Evolutionary conservation across 768 basidiomycete species (phyloP), one percentile per base, ranked within the genome.

Genomic region (Trametes sanguinea): DNA sequence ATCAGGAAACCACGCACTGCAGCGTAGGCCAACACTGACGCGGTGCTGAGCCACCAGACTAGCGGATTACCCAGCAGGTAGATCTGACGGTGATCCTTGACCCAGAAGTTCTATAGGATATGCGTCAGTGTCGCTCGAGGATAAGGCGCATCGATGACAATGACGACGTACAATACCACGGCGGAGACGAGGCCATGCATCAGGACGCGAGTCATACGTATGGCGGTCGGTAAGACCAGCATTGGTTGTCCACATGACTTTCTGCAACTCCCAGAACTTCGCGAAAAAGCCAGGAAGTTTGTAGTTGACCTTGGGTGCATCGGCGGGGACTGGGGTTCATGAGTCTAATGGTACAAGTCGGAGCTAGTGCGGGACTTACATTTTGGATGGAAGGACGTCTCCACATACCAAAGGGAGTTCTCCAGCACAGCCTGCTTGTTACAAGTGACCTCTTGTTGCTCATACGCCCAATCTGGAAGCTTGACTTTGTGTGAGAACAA

Each of bases 371-470:
- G 22, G 44, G 6, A 83, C 92, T 69, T 72, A 95, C 90, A 73
- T 52, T 81, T 79, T 0, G 85, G 80, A 71, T 98, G 94, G 30
- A 69, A 79, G 51, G 90, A 83, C 2, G 94, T 97, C 79, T 99
- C 97, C 44, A 98, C 78, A 68, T 84, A 94, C 97, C 97, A 98
- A 62, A 98, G 72, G 33, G 94, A 95, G 74, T 98, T 98, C 2
- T 81, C 83, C 73, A 78, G 83, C 29, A 89, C 89, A 11, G 97
- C 95, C 68, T 98, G 96, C 82, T 95, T 98, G 77, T 99, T 99
- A 75, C 97, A 99, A 0, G 97, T 98, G 54, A 99, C 97, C 71
- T 99, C 97, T 73, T 99, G 97, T 74, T 99, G 97, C 71, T 98
- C 97, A 67, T 83, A 99, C 0, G 86, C 97, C 97, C 97, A 99